phyloP scores from a whole-genome alignment of 768 basidiomycete genomes.

The Kwoniella pini region DNA sequence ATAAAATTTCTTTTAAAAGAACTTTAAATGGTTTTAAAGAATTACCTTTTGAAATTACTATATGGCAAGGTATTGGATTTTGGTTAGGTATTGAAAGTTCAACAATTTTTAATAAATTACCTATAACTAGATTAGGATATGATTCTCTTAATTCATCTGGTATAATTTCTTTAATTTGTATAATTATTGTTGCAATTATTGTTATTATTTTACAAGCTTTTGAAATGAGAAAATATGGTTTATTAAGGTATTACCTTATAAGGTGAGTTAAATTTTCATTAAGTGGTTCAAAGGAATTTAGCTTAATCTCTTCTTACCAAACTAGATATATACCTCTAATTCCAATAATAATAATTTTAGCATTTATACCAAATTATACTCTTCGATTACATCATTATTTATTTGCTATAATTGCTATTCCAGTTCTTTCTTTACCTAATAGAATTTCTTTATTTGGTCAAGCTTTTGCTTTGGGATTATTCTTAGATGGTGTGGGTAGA shows the following conservation, averaged over 20 bases:
- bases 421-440: constrained; percentile 39
- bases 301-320: neutral
- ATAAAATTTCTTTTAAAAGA: constrained; percentile 32
- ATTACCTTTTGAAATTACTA: constrained; percentile 33
- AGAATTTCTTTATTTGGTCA: constrained; percentile 36
- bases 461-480: constrained; percentile 41
- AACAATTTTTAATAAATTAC: constrained; percentile 39
- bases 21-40: constrained; percentile 31
- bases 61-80: constrained; percentile 46
- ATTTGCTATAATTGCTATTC: constrained; percentile 34
- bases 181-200: constrained; percentile 28
- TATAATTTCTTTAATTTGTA: constrained; percentile 26
- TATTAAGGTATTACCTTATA: constrained; percentile 38
- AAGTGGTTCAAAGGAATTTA: neutral
- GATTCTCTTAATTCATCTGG: constrained; percentile 32
- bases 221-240: constrained; percentile 32
- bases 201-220: constrained; percentile 37
- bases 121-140: constrained; percentile 37
- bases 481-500: constrained; percentile 45
- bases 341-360: constrained; percentile 36
- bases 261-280: constrained; percentile 20
- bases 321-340: constrained; percentile 37
- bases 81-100: constrained; percentile 46
- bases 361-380: constrained; percentile 34
- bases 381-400: constrained; percentile 46